Percentiles rank a stretch among this genome's conserved stretches.
Evolutionary conservation across 805 yeast species (phyloP).

Genomic region (Lipomyces spencermartinsiae): DNA sequence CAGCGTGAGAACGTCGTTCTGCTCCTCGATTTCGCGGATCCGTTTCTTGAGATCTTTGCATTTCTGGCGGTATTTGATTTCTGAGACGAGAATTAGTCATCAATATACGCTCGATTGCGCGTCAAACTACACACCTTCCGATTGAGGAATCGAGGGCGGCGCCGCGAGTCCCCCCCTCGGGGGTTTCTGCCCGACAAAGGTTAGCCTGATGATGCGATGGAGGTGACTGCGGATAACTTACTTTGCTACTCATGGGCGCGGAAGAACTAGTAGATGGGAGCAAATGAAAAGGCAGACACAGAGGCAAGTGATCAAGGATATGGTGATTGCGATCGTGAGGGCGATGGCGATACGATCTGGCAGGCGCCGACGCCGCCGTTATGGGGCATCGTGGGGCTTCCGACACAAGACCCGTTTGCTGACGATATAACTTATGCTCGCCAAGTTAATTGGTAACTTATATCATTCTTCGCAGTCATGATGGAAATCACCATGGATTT

Average conservation of each 20-base stretch:
- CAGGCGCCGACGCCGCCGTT: too few species aligned
- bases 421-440: too few species aligned
- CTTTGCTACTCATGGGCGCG: not conserved
- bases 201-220: not conserved
- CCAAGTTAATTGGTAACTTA: too few species aligned
- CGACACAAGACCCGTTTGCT: too few species aligned
- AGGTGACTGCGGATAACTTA: not conserved
- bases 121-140: slow-evolving; percentile 25
- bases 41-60: slow-evolving; percentile 70
- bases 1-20: slow-evolving; percentile 62
- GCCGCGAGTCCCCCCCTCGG: slow-evolving; percentile 12
- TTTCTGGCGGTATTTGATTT: slow-evolving; percentile 60
- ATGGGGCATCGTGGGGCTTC: not conserved
- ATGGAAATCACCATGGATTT: slow-evolving; percentile 2
- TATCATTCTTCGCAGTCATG: too few species aligned
- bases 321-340: not conserved
- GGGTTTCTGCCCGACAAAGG: slow-evolving; percentile 1
- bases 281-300: not conserved
- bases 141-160: slow-evolving; percentile 32
- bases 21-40: slow-evolving; percentile 41
- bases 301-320: not conserved
- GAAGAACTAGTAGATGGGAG: not conserved
- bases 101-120: too few species aligned
- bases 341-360: too few species aligned
- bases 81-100: slow-evolving; percentile 33